phyloP scores from a whole-genome alignment of 73 alveolate species.

The Symbiodinium pilosum region DNA sequence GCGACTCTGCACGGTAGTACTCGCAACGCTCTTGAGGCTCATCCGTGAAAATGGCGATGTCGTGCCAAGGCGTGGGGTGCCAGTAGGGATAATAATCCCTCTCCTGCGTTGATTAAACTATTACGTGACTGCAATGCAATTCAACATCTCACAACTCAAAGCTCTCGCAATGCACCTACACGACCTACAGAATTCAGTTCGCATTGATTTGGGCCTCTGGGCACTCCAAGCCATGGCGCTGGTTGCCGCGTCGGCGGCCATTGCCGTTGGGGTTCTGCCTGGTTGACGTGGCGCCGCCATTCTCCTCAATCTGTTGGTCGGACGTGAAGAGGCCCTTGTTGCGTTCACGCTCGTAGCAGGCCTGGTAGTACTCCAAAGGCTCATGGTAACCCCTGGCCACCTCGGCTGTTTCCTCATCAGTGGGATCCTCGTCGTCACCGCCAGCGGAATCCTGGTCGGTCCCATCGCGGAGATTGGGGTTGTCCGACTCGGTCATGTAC shows the following conservation, averaged over 20 bases:
- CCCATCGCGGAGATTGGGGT: conserved; percentile 74
- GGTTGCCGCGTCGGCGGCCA: conserved; percentile 74
- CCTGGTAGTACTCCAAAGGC: conserved; percentile 71
- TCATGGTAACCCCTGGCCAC: conserved; percentile 68
- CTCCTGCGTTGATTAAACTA: conserved; percentile 4
- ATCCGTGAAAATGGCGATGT: conserved; percentile 49
- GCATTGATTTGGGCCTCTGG: conserved; percentile 34
- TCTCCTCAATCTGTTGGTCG: conserved; percentile 71
- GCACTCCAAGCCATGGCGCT: conserved; percentile 86
- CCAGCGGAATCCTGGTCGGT: conserved; percentile 54
- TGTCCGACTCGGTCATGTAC: conserved; percentile 49
- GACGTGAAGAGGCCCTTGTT: conserved; percentile 83
- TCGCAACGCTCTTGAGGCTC: conserved; percentile 74
- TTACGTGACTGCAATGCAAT: background rate
- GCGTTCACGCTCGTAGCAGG: conserved; percentile 67
- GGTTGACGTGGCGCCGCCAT: conserved; percentile 88
- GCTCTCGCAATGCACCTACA: background rate
- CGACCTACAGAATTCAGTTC: background rate
- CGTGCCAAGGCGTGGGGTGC: conserved; percentile 88
- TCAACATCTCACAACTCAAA: background rate
- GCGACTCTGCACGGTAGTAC: conserved; percentile 75
- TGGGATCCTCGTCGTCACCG: conserved; percentile 71
- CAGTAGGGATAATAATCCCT: conserved; percentile 72
- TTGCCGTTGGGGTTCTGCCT: conserved; percentile 89
- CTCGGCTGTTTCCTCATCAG: conserved; percentile 77